Conservation (phyloP, 768 basidiomycete genomes). For the Baorangia bicolor region DNA sequence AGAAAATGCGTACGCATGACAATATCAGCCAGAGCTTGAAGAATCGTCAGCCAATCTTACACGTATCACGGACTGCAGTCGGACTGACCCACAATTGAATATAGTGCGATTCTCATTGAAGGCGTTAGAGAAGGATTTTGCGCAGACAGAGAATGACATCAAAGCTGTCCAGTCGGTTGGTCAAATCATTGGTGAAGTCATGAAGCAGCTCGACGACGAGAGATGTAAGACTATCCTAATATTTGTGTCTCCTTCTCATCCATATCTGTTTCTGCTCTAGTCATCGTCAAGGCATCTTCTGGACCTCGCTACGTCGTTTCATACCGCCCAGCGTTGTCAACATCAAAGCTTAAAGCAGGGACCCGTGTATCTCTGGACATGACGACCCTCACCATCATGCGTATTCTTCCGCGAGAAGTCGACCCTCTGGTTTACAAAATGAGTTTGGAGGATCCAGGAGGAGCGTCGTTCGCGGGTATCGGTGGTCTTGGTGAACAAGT, state of each 20-base stretch:
- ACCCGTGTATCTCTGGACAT: conserved; percentile 97
- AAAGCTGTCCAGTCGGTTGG: conserved; percentile 99
- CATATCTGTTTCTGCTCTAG: conserved; percentile 36
- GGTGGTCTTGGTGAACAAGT: conserved; percentile 97
- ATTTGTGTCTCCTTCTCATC: background rate
- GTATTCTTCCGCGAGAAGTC: conserved; percentile 94
- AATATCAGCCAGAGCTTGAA: conserved; percentile 83
- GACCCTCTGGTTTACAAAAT: conserved; percentile 99
- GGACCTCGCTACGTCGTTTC: conserved; percentile 99
- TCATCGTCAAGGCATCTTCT: conserved; percentile 98
- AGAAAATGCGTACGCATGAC: conserved; percentile 97
- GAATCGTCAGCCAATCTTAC: conserved; percentile 60
- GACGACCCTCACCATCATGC: conserved; percentile 99
- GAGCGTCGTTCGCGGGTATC: conserved; percentile 93
- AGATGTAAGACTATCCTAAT: conserved; percentile 62
- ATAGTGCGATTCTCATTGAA: conserved; percentile 90
- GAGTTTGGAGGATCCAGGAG: conserved; percentile 97
- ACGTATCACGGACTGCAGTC: background rate
- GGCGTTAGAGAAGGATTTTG: conserved; percentile 83
- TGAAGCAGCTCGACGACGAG: conserved; percentile 98
- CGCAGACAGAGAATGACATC: conserved; percentile 97
- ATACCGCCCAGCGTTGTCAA: conserved; percentile 90
- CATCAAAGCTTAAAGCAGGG: conserved; percentile 86
- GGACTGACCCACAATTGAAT: background rate
- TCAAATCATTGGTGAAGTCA: conserved; percentile 98